Evolutionary conservation across 345 rosid genomes (phyloP).

Genomic region (Triadica sebifera): DNA sequence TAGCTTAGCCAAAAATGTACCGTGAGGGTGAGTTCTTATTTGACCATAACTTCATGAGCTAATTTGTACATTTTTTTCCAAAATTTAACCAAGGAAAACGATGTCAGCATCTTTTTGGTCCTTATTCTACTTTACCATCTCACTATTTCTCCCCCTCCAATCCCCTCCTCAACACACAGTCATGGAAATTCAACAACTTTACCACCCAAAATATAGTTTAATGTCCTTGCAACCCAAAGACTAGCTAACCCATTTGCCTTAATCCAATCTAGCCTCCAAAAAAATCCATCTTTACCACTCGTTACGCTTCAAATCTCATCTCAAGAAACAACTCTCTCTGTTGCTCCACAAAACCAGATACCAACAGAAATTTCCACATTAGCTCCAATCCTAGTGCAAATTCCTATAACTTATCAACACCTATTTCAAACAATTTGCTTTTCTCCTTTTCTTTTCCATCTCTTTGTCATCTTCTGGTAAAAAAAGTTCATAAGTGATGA

Average conservation of each 20-base stretch:
- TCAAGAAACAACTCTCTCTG: constrained; percentile 21
- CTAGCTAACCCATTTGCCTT: constrained; percentile 16
- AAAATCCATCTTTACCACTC: constrained; percentile 22
- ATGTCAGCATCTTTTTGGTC: constrained; percentile 15
- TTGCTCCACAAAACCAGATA: constrained; percentile 48
- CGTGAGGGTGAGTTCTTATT: too few relatives aligned
- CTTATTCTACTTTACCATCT: neutral
- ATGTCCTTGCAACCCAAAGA: constrained; percentile 28
- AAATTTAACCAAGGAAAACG: neutral
- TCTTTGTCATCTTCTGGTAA: constrained; percentile 27
- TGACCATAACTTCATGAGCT: too few relatives aligned
- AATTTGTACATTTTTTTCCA: too few relatives aligned
- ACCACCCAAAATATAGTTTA: constrained; percentile 34
- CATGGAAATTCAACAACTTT: constrained; percentile 24
- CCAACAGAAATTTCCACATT: constrained; percentile 25
- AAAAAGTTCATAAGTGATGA: constrained; percentile 76
- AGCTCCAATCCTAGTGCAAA: constrained; percentile 16
- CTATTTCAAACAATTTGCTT: constrained; percentile 15
- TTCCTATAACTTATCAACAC: constrained; percentile 7
- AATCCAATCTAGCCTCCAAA: constrained; percentile 27
- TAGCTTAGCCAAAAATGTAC: too few relatives aligned
- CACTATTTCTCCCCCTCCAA: neutral
- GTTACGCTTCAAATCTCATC: constrained; percentile 16
- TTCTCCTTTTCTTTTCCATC: constrained; percentile 19
- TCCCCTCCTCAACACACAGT: neutral